Conservation (phyloP, 1,284 basidiomycete genomes). For the Ceratobasidium sp. region DNA sequence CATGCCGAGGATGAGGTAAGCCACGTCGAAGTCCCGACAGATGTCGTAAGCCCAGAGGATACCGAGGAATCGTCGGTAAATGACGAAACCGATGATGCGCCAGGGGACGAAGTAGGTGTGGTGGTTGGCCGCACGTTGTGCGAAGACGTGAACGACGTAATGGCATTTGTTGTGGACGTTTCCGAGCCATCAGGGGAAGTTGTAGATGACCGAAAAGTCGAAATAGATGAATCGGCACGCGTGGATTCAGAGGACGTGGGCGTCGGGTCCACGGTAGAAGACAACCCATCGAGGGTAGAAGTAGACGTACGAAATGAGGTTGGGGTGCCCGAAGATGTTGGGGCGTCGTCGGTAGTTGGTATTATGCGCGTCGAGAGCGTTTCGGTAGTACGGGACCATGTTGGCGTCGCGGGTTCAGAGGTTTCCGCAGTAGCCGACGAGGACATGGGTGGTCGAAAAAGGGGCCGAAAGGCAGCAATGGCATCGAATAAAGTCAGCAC, state of each 20-base stretch:
- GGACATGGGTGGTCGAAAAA: neutral
- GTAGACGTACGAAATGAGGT: neutral
- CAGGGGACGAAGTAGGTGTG: neutral
- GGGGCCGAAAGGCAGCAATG: neutral
- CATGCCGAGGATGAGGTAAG: slow-evolving; percentile 39
- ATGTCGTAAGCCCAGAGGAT: slow-evolving; percentile 28
- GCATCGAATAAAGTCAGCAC: slow-evolving; percentile 11
- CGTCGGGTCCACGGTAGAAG: neutral
- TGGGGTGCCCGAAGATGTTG: neutral
- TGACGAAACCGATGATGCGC: slow-evolving; percentile 40
- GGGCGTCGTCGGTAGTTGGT: neutral
- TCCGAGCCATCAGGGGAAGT: neutral
- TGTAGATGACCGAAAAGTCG: neutral
- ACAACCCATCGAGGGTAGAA: neutral
- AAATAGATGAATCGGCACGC: neutral
- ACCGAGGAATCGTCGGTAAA: slow-evolving; percentile 41
- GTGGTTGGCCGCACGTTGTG: neutral
- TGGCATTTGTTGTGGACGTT: neutral
- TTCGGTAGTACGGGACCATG: no score
- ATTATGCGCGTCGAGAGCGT: neutral
- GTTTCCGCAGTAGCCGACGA: neutral
- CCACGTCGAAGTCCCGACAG: slow-evolving; percentile 29
- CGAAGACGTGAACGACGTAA: neutral
- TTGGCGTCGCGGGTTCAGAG: neutral
- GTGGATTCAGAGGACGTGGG: slow-evolving; percentile 1